Percentiles rank a stretch among this genome's conserved stretches.
Evolutionary conservation across 1,284 basidiomycete genomes (phyloP).

Genomic region (Cryptococcus maquisensis): DNA sequence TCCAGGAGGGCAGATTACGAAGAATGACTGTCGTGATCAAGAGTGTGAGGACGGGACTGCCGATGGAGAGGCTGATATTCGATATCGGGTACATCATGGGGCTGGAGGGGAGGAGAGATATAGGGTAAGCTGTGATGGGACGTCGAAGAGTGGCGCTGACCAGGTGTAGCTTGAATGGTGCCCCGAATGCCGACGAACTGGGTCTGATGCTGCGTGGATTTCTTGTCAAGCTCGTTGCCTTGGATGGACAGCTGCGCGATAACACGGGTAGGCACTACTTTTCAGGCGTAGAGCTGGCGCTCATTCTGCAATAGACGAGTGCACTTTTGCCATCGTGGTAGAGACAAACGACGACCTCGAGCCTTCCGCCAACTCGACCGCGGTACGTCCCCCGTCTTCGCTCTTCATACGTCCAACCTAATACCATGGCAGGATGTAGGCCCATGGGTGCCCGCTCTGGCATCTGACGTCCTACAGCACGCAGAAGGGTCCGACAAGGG

Average conservation of each 20-base stretch:
- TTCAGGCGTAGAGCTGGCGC: not conserved
- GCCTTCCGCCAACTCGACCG: constrained; percentile 54
- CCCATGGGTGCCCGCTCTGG: constrained; percentile 51
- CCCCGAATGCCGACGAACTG: constrained; percentile 51
- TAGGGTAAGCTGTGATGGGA: constrained; percentile 35
- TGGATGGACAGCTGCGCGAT: constrained; percentile 69
- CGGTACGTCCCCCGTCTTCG: constrained; percentile 2
- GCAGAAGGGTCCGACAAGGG: not conserved
- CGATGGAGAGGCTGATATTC: constrained; percentile 62
- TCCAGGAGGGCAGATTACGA: constrained; percentile 46
- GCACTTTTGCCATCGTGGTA: constrained; percentile 75
- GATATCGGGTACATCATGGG: constrained; percentile 57
- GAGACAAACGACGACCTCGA: constrained; percentile 69
- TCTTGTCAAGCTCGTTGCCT: constrained; percentile 73
- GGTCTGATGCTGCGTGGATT: constrained; percentile 78
- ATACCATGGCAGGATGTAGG: constrained; percentile 53
- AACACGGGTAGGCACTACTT: constrained; percentile 51
- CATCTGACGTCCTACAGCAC: constrained; percentile 28
- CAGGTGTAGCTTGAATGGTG: constrained; percentile 18
- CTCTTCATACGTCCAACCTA: not conserved
- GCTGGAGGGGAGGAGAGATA: constrained; percentile 60
- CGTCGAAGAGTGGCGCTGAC: not conserved
- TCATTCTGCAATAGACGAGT: constrained; percentile 55
- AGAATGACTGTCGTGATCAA: constrained; percentile 66
- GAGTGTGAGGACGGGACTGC: constrained; percentile 55